phyloP scores from a whole-genome alignment of 805 yeast species.

The Lipomyces kockii region DNA sequence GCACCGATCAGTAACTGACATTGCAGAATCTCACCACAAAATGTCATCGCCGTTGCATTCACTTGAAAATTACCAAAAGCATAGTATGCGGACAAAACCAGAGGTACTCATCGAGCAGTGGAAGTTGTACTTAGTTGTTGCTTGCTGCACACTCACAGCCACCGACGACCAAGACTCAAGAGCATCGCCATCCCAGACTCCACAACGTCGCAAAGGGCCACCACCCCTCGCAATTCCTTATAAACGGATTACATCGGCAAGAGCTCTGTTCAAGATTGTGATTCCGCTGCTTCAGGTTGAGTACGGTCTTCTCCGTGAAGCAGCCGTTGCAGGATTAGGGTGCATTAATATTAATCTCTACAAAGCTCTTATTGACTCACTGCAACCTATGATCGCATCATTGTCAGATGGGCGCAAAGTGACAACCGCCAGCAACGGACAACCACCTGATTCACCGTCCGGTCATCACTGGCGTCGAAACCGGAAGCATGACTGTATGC shows the following conservation, averaged over 20 bases:
- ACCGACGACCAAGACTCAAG: slow-evolving; percentile 74
- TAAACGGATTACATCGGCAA: slow-evolving; percentile 82
- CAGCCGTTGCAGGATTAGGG: slow-evolving; percentile 85
- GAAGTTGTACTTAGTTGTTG: slow-evolving; percentile 86
- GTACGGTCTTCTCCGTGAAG: slow-evolving; percentile 74
- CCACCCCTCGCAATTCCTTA: slow-evolving; percentile 48
- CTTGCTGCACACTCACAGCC: slow-evolving; percentile 87
- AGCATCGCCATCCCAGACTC: slow-evolving; percentile 67
- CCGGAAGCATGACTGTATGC: slow-evolving; percentile 46
- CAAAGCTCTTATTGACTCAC: slow-evolving; percentile 69
- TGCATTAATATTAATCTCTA: slow-evolving; percentile 90
- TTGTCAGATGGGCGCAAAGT: slow-evolving; percentile 15
- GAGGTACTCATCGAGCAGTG: slow-evolving; percentile 81
- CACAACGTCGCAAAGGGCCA: slow-evolving; percentile 18
- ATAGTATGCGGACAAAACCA: slow-evolving; percentile 50
- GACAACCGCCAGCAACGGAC: background rate
- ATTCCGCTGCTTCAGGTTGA: slow-evolving; percentile 76
- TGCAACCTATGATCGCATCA: slow-evolving; percentile 24
- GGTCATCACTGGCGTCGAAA: slow-evolving; percentile 30
- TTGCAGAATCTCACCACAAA: slow-evolving; percentile 38
- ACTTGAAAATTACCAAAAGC: slow-evolving; percentile 35
- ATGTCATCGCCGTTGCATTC: slow-evolving; percentile 25
- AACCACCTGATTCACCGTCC: slow-evolving; percentile 19
- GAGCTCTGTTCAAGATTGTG: slow-evolving; percentile 84
- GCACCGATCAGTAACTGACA: slow-evolving; percentile 47